Conservation (phyloP, 2,329 filamentous ascomycete species). For the Colletotrichum tamarilloi region DNA sequence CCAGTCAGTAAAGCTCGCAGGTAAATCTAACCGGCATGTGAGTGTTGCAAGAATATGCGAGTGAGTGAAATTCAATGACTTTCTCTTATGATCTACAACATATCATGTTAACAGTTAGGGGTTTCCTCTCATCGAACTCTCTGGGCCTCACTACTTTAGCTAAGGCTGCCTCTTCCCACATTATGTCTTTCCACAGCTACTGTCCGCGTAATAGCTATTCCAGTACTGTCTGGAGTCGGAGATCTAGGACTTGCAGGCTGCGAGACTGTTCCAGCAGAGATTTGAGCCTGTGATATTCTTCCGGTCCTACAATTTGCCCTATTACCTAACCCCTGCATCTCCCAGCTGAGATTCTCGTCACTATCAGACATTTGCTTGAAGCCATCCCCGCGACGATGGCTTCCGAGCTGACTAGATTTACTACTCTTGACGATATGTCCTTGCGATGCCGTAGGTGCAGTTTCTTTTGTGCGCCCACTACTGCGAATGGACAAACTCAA, state of each 20-base stretch:
- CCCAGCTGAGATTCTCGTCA: slow-evolving; percentile 38
- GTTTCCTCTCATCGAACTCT: too few relatives aligned
- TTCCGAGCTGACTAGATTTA: not conserved
- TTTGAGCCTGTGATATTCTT: too few relatives aligned
- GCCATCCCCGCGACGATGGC: not conserved
- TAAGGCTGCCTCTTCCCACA: too few relatives aligned
- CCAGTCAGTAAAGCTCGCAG: too few relatives aligned
- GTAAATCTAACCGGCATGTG: too few relatives aligned
- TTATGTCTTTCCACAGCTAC: not conserved
- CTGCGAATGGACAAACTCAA: slow-evolving; percentile 7
- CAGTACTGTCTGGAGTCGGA: not conserved
- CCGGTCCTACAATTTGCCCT: not conserved
- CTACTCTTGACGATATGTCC: not conserved
- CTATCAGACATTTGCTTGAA: slow-evolving; percentile 38
- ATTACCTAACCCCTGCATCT: slow-evolving; percentile 12
- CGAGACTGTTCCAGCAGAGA: not conserved
- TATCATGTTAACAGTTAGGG: too few relatives aligned
- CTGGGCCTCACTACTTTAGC: too few relatives aligned
- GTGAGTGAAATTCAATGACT: too few relatives aligned
- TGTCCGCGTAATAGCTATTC: not conserved
- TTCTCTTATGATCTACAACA: too few relatives aligned
- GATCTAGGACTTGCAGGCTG: not conserved
- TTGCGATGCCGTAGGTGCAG: not conserved
- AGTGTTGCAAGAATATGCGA: too few relatives aligned
- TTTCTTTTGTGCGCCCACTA: not conserved